Evolutionary conservation across 78 protist species (phyloP), one percentile per base, ranked within the genome.

Genomic region (Planoprotostelium fungivorum): DNA sequence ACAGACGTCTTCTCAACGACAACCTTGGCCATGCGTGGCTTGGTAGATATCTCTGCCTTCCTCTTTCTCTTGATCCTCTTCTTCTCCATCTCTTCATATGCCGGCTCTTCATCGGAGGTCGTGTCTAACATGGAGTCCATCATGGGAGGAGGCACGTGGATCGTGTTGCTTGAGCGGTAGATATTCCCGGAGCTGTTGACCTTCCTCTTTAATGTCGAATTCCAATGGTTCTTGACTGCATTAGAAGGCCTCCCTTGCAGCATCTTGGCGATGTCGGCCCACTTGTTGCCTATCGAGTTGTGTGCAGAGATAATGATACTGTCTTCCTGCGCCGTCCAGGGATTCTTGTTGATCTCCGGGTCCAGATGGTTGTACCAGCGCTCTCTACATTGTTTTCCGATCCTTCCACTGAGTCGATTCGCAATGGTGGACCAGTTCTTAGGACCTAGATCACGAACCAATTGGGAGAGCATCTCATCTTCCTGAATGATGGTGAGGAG

Each of bases 151-250:
- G 73, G 31, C 73, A 25, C 73, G 16, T 51, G 5, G 31, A 51
- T 51, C 73, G 73, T 51, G 31, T 51, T 16, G 73, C 16, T 51
- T n/a, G n/a, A n/a, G 73, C 16, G 73, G 73, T 5, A 16, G 73
- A 25, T 51, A 51, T 51, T 25, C 31, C 73, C 73, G 16, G 73
- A 51, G n/a, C n/a, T n/a, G 16, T 51, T 51, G 16, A 51, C 73
- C 73, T 51, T 51, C 73, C 73, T 51, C 73, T 51, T 51, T 51
- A 96, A 35, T 0, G 97, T 92, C 1, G 98, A 96, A 86, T 98
- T 96, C 97, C 98, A 98, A 89, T 90, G 98, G 90, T 98, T 98
- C 91, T 97, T 98, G 85, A 98, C 90, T 0, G 97, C 98, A 88
- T 98, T 98, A 73, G 97, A 98, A 1, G 98, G 93, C 28, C 99